Evolutionary conservation across 176 grass and related monocot species (phyloP).

Genomic region (Triticum turgidum): DNA sequence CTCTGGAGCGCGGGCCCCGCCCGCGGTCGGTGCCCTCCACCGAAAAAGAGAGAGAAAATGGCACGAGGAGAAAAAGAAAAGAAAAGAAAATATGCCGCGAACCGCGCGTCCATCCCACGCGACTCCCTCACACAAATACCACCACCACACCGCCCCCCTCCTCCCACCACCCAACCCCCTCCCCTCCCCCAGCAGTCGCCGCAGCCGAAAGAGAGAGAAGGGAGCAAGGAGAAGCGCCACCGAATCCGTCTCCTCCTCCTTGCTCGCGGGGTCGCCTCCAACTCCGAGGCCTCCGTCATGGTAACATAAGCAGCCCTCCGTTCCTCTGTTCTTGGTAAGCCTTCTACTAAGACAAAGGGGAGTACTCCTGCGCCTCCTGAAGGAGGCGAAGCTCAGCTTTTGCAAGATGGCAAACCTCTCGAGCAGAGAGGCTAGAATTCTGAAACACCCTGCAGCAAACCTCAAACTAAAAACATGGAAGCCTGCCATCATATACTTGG

Average conservation of each 20-base stretch:
- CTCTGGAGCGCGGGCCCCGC: background rate
- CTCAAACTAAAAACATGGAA: background rate
- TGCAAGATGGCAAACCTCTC: too few relatives aligned
- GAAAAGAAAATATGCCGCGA: constrained; percentile 23
- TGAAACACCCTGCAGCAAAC: background rate
- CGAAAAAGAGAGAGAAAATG: background rate
- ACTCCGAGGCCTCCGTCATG: background rate
- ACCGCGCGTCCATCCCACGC: constrained; percentile 49
- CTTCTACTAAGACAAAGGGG: too few relatives aligned
- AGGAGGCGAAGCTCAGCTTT: too few relatives aligned
- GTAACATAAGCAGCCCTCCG: background rate
- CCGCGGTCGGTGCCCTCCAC: constrained; percentile 9
- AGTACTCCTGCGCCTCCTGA: too few relatives aligned
- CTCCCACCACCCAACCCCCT: too few relatives aligned
- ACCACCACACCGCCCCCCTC: background rate
- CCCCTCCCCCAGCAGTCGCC: background rate
- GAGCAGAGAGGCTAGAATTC: too few relatives aligned
- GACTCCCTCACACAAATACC: constrained; percentile 55
- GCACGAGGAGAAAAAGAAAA: background rate
- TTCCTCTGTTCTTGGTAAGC: background rate
- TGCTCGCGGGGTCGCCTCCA: too few relatives aligned
- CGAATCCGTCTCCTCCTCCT: background rate
- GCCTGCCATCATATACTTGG: background rate
- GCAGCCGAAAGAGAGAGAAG: background rate
- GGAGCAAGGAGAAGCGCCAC: too few relatives aligned